These are phyloP conservation scores for Glycine soja DNA, from an alignment of 306 rosid genomes.

Conservation along the genomic window DNA sequence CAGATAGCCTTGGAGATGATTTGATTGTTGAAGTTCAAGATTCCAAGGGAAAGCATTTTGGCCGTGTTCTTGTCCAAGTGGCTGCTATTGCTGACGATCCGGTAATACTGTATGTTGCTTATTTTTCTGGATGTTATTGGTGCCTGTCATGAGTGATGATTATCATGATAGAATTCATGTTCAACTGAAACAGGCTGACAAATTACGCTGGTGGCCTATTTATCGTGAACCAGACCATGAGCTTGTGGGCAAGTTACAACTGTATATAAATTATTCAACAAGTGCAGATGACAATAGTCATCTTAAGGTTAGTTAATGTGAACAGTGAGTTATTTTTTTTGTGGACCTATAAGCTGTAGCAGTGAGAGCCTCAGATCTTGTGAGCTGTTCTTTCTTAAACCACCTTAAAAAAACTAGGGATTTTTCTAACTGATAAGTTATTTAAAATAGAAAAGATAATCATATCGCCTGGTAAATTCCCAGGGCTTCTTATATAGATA, in stretches of 20 bases:
- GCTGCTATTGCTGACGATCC: conserved; percentile 86
- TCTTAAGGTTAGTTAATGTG: conserved; percentile 70
- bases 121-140: conserved; percentile 21
- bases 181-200: conserved; percentile 76
- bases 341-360: neutral
- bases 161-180: conserved; percentile 44
- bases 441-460: neutral
- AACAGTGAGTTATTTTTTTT: neutral
- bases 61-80: conserved; percentile 83
- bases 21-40: conserved; percentile 89
- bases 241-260: conserved; percentile 88
- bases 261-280: conserved; percentile 71
- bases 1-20: conserved; percentile 96
- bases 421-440: conserved; percentile 6
- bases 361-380: conserved; percentile 15
- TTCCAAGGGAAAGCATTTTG: conserved; percentile 89
- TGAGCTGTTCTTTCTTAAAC: conserved; percentile 27
- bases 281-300: conserved; percentile 80
- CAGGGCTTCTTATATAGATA: neutral
- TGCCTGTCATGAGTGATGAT: conserved; percentile 25
- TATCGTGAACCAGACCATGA: conserved; percentile 85
- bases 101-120: conserved; percentile 56
- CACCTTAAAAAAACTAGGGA: neutral
- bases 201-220: conserved; percentile 94
- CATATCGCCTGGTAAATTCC: neutral